Evolutionary conservation across 192 early-diverging fungal genomes (phyloP), one percentile per base, ranked within the genome.

Genomic region (Linnemannia schmuckeri): DNA sequence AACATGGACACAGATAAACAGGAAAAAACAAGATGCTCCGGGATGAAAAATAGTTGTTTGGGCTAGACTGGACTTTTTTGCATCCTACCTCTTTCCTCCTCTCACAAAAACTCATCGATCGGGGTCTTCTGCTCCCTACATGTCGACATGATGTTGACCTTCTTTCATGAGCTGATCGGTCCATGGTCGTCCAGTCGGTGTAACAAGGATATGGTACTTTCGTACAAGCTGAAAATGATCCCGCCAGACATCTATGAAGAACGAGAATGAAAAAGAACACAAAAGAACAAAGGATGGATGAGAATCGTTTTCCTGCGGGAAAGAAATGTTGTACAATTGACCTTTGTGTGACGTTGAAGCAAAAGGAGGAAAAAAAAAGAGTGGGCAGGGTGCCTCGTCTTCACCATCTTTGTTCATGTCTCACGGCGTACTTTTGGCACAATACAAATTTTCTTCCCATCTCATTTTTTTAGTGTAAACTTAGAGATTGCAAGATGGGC

Each of bases 171-270:
- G 30, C 49, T 68, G 71, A 80, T 63, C 22, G 72, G 79, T 17
- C 71, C 78, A 44, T 73, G 79, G 46, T 74, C 79, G 37, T 74
- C 42, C 6, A 81, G 30, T 6, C 75, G 78, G 18, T 73, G 69
- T 13, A 79, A 54, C 17, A 79, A 47, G 38, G 74, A 44, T 24
- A 85, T 89, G 17, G 95, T 90, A 46, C 94, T 92, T 88, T 97
- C 95, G 84, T 97, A 97, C 2, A 95, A 91, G 18, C 93, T 94
- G 85, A 97, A 97, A 1, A 95, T 93, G 78, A 97, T 97, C 24
- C 95, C 96, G 41, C 95, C 95, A 35, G 95, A 95, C 81, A 96
- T 94, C 94, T 94, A 88, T 57, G 30, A 6, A 70, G 49, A 70
- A 70, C 30, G 24, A 72, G 61, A 17, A 66, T 12, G 12, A 27